phyloP scores from a whole-genome alignment of 495 filamentous ascomycete genomes.

The Penicillium pulvis region DNA sequence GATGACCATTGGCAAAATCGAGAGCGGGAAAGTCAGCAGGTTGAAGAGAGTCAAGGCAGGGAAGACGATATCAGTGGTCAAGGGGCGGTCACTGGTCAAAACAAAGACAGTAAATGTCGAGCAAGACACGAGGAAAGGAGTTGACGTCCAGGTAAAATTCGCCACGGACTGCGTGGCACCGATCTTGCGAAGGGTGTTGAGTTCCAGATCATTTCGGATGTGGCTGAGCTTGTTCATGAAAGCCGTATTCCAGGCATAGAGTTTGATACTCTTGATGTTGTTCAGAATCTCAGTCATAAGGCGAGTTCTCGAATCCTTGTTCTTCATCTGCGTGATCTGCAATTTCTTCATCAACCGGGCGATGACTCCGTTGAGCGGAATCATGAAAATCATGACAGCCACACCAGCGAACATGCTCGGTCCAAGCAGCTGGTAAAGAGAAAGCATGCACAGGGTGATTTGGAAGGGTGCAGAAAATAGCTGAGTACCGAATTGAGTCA shows the following conservation, averaged over 20 bases:
- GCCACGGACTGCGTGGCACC: constrained; percentile 90
- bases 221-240: constrained; percentile 97
- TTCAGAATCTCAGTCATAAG: constrained; percentile 98
- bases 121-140: constrained; percentile 97
- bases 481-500: constrained; percentile 94
- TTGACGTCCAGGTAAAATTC: constrained; percentile 99
- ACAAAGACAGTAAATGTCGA: constrained; percentile 96
- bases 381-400: constrained; percentile 95
- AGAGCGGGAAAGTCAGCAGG: constrained; percentile 89
- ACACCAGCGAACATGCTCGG: constrained; percentile 96
- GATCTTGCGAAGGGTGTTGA: constrained; percentile 94
- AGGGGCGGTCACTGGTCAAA: constrained; percentile 71
- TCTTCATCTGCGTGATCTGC: constrained; percentile 97
- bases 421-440: constrained; percentile 91
- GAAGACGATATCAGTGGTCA: constrained; percentile 95
- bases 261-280: constrained; percentile 99
- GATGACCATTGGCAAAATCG: constrained; percentile 96
- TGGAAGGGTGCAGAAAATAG: constrained; percentile 97
- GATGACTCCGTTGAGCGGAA: constrained; percentile 93
- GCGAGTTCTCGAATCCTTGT: constrained; percentile 92
- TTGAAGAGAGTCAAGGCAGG: constrained; percentile 92
- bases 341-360: constrained; percentile 91
- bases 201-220: constrained; percentile 91
- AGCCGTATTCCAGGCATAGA: constrained; percentile 95
- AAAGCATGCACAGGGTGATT: constrained; percentile 91